Conservation (phyloP, 179 eudicot genomes). For the Gypsophila paniculata region DNA sequence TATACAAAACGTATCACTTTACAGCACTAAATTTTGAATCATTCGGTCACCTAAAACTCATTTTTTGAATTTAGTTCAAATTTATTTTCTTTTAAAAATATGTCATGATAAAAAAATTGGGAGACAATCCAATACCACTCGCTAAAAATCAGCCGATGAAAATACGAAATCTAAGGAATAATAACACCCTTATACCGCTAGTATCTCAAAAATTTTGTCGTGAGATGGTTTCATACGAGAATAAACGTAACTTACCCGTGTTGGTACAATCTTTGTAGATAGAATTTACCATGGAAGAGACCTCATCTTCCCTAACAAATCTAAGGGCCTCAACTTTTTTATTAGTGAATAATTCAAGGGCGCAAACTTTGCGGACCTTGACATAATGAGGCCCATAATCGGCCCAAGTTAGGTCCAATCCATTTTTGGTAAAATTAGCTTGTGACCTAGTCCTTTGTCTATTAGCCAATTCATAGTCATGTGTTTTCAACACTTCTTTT, state of each 20-base stretch:
- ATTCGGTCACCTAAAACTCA: neutral
- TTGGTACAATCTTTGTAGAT: slow-evolving; percentile 25
- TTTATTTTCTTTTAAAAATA: too few relatives aligned
- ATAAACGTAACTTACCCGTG: too few relatives aligned
- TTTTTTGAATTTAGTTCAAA: neutral
- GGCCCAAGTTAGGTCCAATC: slow-evolving; percentile 60
- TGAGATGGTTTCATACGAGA: too few relatives aligned
- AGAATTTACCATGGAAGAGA: slow-evolving; percentile 28
- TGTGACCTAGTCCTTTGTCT: slow-evolving; percentile 35
- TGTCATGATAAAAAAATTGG: too few relatives aligned
- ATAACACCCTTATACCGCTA: too few relatives aligned
- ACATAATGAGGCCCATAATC: slow-evolving; percentile 64
- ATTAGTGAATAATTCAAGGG: slow-evolving; percentile 23
- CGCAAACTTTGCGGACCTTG: slow-evolving; percentile 45
- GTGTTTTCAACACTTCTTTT: slow-evolving; percentile 39
- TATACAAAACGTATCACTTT: too few relatives aligned
- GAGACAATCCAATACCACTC: too few relatives aligned
- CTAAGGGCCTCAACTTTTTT: slow-evolving; percentile 33
- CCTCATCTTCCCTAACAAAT: slow-evolving; percentile 35
- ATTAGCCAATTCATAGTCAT: slow-evolving; percentile 46
- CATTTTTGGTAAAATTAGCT: slow-evolving; percentile 39
- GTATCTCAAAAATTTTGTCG: too few relatives aligned
- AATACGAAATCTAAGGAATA: too few relatives aligned
- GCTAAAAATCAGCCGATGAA: too few relatives aligned
- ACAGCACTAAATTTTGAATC: too few relatives aligned